These are phyloP conservation scores for Penicillium polonicum DNA, from an alignment of 2,329 filamentous ascomycete species.

Conservation along the genomic window DNA sequence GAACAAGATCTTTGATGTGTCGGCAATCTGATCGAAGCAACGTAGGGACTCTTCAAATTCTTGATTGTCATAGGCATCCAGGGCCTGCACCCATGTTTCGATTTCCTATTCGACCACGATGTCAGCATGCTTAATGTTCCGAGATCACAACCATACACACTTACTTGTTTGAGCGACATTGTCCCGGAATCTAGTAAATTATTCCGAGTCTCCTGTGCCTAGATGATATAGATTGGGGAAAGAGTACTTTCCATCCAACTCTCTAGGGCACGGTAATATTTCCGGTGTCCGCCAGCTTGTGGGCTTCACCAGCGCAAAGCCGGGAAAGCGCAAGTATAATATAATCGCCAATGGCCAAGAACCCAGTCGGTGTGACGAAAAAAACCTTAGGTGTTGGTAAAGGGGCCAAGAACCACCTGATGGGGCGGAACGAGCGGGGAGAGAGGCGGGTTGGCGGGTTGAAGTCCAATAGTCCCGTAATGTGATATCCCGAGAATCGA, in stretches of 20 bases:
- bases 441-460: background rate
- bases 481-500: background rate
- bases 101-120: slow-evolving; percentile 70
- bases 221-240: background rate
- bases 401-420: slow-evolving; percentile 2
- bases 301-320: background rate
- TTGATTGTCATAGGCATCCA: slow-evolving; percentile 92
- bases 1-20: slow-evolving; percentile 97
- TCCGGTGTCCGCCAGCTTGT: background rate
- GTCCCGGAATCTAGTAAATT: background rate
- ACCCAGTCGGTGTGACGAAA: slow-evolving; percentile 14
- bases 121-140: slow-evolving; percentile 11
- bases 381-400: background rate
- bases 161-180: slow-evolving; percentile 64
- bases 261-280: slow-evolving; percentile 1
- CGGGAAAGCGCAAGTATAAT: slow-evolving; percentile 13
- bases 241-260: slow-evolving; percentile 7
- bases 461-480: background rate
- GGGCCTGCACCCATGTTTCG: slow-evolving; percentile 93
- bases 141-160: background rate
- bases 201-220: background rate
- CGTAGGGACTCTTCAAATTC: slow-evolving; percentile 88
- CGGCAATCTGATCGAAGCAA: slow-evolving; percentile 81
- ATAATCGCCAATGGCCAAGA: slow-evolving; percentile 12
- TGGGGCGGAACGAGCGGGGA: slow-evolving; percentile 7